A percentile compares a stretch with the other conserved stretches of the same genome.
Evolutionary conservation across 2,329 filamentous ascomycete species (phyloP).

Genomic region (Colletotrichum sp.): DNA sequence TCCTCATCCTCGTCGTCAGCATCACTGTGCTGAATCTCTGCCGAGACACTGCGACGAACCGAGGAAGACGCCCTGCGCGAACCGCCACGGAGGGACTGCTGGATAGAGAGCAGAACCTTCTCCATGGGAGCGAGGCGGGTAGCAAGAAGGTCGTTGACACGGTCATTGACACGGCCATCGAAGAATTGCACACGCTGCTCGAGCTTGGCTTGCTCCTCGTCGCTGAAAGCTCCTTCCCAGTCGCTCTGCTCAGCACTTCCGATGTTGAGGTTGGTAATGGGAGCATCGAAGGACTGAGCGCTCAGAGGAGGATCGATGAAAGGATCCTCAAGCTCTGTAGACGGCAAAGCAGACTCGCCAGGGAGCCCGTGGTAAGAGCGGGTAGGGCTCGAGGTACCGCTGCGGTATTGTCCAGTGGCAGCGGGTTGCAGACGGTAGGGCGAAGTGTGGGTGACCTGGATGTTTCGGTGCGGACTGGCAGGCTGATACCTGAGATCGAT

Average conservation of each 20-base stretch:
- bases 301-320: constrained; percentile 59
- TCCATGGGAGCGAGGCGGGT: constrained; percentile 82
- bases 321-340: constrained; percentile 66
- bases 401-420: constrained; percentile 56
- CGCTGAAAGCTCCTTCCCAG: constrained; percentile 88
- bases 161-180: constrained; percentile 84
- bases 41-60: constrained; percentile 68
- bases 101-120: constrained; percentile 77
- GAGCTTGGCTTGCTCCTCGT: constrained; percentile 83
- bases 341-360: constrained; percentile 53
- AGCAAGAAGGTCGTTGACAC: constrained; percentile 80
- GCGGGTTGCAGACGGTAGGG: constrained; percentile 59
- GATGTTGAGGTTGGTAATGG: constrained; percentile 68
- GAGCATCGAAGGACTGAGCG: constrained; percentile 56
- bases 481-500: constrained; percentile 49
- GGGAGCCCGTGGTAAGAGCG: constrained; percentile 55
- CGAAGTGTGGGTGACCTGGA: constrained; percentile 50
- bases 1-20: constrained; percentile 94
- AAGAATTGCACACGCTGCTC: constrained; percentile 86
- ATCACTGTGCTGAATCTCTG: constrained; percentile 80
- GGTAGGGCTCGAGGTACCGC: constrained; percentile 77
- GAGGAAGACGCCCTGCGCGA: constrained; percentile 60
- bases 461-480: constrained; percentile 42
- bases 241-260: constrained; percentile 78
- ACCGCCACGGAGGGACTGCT: constrained; percentile 68